These are phyloP conservation scores for Nelumbo lutea DNA, from an alignment of 164 flowering plant species.

Conservation along the genomic window DNA sequence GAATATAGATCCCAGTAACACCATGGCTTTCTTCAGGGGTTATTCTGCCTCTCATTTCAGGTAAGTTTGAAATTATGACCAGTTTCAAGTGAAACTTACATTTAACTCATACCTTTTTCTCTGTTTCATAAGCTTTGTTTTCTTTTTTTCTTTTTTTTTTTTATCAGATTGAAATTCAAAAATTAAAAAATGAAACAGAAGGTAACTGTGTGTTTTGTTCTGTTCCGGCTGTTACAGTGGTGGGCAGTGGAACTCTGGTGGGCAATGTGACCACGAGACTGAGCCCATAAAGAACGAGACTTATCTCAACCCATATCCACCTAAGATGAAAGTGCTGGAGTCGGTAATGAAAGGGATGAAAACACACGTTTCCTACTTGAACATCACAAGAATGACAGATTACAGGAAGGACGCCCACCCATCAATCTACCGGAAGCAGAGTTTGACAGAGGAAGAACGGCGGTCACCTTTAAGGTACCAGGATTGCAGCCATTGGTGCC, in stretches of 20 bases:
- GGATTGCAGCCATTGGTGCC: constrained; percentile 99
- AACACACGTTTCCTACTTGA: constrained; percentile 61
- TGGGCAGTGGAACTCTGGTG: constrained; percentile 96
- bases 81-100: not conserved
- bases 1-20: constrained; percentile 57
- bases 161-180: no score
- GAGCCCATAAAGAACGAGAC: constrained; percentile 73
- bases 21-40: constrained; percentile 79
- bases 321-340: constrained; percentile 71
- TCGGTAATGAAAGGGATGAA: constrained; percentile 63
- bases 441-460: constrained; percentile 44
- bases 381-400: constrained; percentile 80
- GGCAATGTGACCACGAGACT: constrained; percentile 73
- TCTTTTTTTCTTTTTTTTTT: no score
- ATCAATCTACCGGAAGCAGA: constrained; percentile 66
- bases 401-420: constrained; percentile 95
- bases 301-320: constrained; percentile 53
- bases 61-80: constrained; percentile 26
- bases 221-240: constrained; percentile 47
- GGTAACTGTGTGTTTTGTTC: not conserved
- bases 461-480: constrained; percentile 53
- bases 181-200: not conserved
- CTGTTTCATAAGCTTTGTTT: no score
- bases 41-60: constrained; percentile 96
- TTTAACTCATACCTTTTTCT: no score